These are phyloP conservation scores for Hirschfeldia incana DNA, from an alignment of 345 rosid genomes.

Conservation along the genomic window DNA sequence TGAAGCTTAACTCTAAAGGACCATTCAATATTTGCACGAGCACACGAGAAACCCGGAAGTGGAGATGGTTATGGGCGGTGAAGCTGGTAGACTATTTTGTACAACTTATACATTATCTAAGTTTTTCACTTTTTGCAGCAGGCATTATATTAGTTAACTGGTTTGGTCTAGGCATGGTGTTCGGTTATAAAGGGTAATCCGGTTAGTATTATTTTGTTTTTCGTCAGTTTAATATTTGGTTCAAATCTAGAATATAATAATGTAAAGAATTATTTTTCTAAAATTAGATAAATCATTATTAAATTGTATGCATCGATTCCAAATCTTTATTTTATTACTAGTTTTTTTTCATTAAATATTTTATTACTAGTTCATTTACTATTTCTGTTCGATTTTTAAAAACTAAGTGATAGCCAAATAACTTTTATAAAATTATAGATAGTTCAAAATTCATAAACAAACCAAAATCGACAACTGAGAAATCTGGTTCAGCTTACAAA, in stretches of 20 bases:
- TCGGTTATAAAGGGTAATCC: neutral
- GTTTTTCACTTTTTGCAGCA: neutral
- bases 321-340: neutral
- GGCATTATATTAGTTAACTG: neutral
- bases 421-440: too few species aligned
- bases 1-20: slow-evolving; percentile 33
- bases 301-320: neutral
- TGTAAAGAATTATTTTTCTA: neutral
- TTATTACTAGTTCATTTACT: neutral
- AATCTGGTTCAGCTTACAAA: neutral
- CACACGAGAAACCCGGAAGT: slow-evolving; percentile 31
- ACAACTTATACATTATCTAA: neutral
- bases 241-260: neutral
- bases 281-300: neutral
- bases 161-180: neutral
- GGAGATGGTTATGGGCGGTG: slow-evolving; percentile 27
- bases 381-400: neutral
- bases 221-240: neutral
- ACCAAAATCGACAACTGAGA: neutral
- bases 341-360: too few species aligned
- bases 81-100: slow-evolving; percentile 15
- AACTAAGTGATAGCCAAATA: neutral
- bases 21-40: slow-evolving; percentile 15
- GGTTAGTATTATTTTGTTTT: neutral
- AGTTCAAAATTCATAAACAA: neutral